Base-by-base conservation (phyloP, 208 protist species). In the Wallacemonas sp. region DNA sequence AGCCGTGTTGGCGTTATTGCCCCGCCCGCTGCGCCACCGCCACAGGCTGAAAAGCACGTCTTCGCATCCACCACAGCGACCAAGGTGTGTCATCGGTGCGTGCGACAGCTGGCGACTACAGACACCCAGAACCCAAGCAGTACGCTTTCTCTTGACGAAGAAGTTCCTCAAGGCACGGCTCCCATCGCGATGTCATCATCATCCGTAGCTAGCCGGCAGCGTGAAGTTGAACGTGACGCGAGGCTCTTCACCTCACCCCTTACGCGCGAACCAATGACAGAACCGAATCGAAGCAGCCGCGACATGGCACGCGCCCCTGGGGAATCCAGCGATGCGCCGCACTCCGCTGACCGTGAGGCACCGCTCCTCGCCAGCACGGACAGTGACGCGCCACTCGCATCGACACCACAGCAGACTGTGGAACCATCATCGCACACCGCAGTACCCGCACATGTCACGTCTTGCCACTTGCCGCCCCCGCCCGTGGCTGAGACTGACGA, bases 1-100 rank as follows among this genome's bases (percentile, higher is more conserved):
- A 39, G 28, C 15, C 51, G 24, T 5, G 14, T 58, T 2, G 51
- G 51, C 26, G 30, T 58, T 3, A n/a, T 6, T 4, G 17, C 51
- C 17, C 2, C 51, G 3, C 30, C 26, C 3, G 17, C 12, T 5
- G 30, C 17, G 2, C 5, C 24, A 3, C 8, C 51, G 15, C 22
- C 51, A n/a, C 30, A 33, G 17, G 51, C 51, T 5, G 31, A 39
- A 22, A 34, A n/a, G 19, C 34, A 42, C 51, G 19, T 58, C 6
- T 14, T 31, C 4, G 24, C 44, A 30, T 44, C 56, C 6, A 9
- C 51, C 9, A 44, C 27, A n/a, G 21, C 39, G 12, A 62, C 41
- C 39, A 62, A 62, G 27, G 34, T 62, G 38, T 62, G 56, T 28
- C 56, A 62, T 21, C 56, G 41, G 17, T 62, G 56, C 28, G 56